phyloP scores from a whole-genome alignment of 129 eudicot genomes.

The Ambrosia trifida region DNA sequence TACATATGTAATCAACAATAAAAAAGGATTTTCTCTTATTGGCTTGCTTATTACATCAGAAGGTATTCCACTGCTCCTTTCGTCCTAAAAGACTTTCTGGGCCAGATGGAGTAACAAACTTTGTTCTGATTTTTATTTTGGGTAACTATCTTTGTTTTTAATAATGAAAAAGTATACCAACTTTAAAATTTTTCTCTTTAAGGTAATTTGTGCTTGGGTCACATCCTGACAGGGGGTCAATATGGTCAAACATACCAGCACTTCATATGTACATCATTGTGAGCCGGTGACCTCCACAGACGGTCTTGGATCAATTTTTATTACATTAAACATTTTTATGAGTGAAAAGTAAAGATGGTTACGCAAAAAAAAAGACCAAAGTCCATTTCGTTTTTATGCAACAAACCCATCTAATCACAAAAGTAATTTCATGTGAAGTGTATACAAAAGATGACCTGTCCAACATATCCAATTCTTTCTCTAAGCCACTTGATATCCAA shows the following conservation, averaged over 20 bases:
- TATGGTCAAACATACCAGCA: slow-evolving; percentile 5
- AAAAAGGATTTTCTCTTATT: neutral
- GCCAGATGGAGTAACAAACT: neutral
- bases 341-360: slow-evolving; percentile 6
- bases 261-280: neutral
- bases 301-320: slow-evolving; percentile 11
- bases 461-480: slow-evolving; percentile 93
- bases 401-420: slow-evolving; percentile 5
- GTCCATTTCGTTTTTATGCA: slow-evolving; percentile 5
- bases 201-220: neutral
- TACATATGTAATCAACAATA: slow-evolving; percentile 22
- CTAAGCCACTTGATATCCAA: slow-evolving; percentile 88
- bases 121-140: neutral
- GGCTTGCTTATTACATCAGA: slow-evolving; percentile 1
- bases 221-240: neutral
- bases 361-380: neutral
- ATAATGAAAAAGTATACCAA: neutral
- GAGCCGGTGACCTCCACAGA: neutral
- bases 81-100: neutral
- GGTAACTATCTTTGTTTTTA: neutral
- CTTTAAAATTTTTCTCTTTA: neutral
- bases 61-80: neutral
- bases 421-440: slow-evolving; percentile 15
- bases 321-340: neutral
- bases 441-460: slow-evolving; percentile 65